A percentile compares a stretch with the other conserved stretches of the same genome.
Conservation (phyloP, 352 stramenopile species). For the Lagenidium giganteum region DNA sequence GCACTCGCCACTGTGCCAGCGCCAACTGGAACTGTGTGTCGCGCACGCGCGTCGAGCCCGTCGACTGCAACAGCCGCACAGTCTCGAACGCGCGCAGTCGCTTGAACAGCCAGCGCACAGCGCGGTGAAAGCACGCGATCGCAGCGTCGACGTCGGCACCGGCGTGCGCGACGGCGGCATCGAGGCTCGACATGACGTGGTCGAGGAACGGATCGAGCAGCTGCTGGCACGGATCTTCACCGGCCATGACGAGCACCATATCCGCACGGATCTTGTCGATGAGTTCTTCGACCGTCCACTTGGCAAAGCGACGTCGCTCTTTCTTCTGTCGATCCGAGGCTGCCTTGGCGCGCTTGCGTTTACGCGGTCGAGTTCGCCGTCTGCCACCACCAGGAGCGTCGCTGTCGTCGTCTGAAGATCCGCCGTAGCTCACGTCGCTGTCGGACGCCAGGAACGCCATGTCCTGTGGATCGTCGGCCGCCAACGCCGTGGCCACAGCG, state of each 20-base stretch:
- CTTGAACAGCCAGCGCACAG: too few species aligned
- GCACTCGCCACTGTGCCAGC: too few species aligned
- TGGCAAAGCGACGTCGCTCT: too few species aligned
- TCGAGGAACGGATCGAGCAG: constrained; percentile 8
- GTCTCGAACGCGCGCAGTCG: constrained; percentile 5
- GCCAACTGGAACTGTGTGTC: too few species aligned
- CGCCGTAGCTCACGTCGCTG: neutral
- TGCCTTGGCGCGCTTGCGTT: neutral
- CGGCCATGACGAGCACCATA: constrained; percentile 5
- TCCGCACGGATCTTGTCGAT: constrained; percentile 3
- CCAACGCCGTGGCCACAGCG: too few species aligned
- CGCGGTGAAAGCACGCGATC: constrained; percentile 33
- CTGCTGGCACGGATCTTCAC: constrained; percentile 7
- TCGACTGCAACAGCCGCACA: too few species aligned
- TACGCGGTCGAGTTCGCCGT: neutral
- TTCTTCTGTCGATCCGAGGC: constrained; percentile 3
- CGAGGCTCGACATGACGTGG: constrained; percentile 6
- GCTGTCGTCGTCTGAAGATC: constrained; percentile 8
- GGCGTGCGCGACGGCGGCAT: constrained; percentile 1
- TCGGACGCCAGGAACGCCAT: constrained; percentile 1
- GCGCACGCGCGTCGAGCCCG: too few species aligned
- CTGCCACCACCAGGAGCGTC: neutral
- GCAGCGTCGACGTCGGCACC: constrained; percentile 11
- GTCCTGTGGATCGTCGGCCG: too few species aligned
- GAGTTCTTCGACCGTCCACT: constrained; percentile 8